Evolutionary conservation across 345 rosid genomes (phyloP).

Genomic region (Lumnitzera racemosa): DNA sequence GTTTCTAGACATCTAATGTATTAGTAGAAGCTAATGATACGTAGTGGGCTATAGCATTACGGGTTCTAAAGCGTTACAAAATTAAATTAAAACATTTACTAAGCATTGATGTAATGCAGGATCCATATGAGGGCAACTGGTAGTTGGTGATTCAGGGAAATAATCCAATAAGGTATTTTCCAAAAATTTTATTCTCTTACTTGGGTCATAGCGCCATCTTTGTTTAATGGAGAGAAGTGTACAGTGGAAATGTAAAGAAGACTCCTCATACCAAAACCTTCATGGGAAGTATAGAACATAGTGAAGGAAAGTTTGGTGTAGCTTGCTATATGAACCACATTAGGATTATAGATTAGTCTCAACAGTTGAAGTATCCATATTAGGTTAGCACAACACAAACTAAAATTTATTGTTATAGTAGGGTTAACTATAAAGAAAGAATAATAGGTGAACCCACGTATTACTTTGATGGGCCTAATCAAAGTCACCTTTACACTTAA

Average conservation of each 20-base stretch:
- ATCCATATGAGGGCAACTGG: conserved; percentile 35
- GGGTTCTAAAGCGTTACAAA: too few relatives aligned
- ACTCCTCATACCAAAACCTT: conserved; percentile 41
- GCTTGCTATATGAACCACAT: conserved; percentile 28
- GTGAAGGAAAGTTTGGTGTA: background rate
- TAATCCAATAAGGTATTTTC: conserved; percentile 33
- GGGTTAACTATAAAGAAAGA: conserved; percentile 8
- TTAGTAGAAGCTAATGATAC: too few relatives aligned
- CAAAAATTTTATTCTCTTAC: conserved; percentile 16
- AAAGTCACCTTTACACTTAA: conserved; percentile 18
- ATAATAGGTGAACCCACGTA: conserved; percentile 19
- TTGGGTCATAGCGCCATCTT: conserved; percentile 28
- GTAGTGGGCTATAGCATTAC: too few relatives aligned
- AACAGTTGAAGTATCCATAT: conserved; percentile 26
- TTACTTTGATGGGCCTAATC: conserved; percentile 48
- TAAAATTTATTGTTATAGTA: conserved; percentile 25
- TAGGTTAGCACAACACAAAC: conserved; percentile 17
- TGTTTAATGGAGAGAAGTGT: conserved; percentile 53
- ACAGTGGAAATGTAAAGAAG: conserved; percentile 31
- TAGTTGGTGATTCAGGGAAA: conserved; percentile 20
- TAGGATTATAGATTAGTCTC: conserved; percentile 34
- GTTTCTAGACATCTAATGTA: too few relatives aligned
- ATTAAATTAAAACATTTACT: too few relatives aligned
- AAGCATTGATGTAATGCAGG: conserved; percentile 17
- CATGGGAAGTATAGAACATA: conserved; percentile 45